A percentile compares a stretch with the other conserved stretches of the same genome.
Conservation (phyloP, 257 asterid genomes). For the Schizonepeta tenuifolia region DNA sequence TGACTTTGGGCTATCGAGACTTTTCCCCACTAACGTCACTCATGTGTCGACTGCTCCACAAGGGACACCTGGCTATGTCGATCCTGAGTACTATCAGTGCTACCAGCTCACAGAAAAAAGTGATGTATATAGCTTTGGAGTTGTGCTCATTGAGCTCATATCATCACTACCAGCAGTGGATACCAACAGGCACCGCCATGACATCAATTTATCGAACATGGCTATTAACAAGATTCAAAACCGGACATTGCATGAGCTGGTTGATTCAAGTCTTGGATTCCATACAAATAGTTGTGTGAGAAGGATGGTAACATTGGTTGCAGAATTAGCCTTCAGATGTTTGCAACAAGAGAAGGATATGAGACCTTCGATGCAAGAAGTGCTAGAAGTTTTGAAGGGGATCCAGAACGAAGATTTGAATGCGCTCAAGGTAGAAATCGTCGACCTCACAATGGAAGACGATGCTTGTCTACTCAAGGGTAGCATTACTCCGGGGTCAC, state of each 20-base stretch:
- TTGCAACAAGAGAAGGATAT: slow-evolving; percentile 63
- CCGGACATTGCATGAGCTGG: slow-evolving; percentile 60
- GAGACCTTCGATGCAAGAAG: slow-evolving; percentile 84
- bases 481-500: slow-evolving; percentile 29
- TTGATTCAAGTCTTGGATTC: slow-evolving; percentile 61
- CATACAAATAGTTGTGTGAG: slow-evolving; percentile 44
- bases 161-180: slow-evolving; percentile 84
- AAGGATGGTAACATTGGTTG: slow-evolving; percentile 52
- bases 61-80: slow-evolving; percentile 91
- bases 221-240: slow-evolving; percentile 76
- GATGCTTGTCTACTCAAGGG: slow-evolving; percentile 39
- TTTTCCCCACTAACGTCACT: slow-evolving; percentile 63
- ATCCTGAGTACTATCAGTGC: slow-evolving; percentile 82
- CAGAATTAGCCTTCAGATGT: slow-evolving; percentile 77
- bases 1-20: slow-evolving; percentile 82
- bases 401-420: slow-evolving; percentile 46
- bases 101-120: slow-evolving; percentile 80
- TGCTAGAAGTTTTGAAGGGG: slow-evolving; percentile 46
- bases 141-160: slow-evolving; percentile 75
- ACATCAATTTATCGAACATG: slow-evolving; percentile 73
- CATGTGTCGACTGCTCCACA: slow-evolving; percentile 93
- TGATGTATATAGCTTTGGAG: slow-evolving; percentile 87
- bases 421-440: slow-evolving; percentile 38
- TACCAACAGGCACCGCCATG: slow-evolving; percentile 63
- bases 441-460: slow-evolving; percentile 46